Evolutionary conservation across 2,329 filamentous ascomycete species (phyloP).

Genomic region (Massarina eburnea): DNA sequence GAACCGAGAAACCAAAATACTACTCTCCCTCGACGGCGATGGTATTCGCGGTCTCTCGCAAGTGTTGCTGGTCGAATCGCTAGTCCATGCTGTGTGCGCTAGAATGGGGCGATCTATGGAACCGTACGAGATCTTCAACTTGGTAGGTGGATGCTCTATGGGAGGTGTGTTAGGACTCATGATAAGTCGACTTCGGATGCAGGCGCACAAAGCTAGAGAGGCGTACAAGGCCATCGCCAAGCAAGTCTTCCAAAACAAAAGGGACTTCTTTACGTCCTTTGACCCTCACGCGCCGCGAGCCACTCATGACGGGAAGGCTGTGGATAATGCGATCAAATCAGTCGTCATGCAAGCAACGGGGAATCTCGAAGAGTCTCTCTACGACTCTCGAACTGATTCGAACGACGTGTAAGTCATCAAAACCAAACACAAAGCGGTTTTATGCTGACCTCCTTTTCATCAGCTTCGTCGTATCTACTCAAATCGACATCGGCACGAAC

Average conservation of each 20-base stretch:
- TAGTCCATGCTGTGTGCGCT: constrained; percentile 34
- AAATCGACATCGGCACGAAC: constrained; percentile 31
- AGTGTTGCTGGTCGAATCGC: constrained; percentile 31
- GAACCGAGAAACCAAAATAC: constrained; percentile 31
- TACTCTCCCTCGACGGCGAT: constrained; percentile 37
- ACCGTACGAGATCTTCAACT: constrained; percentile 34
- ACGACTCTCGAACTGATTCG: constrained; percentile 26
- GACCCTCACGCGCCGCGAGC: constrained; percentile 17
- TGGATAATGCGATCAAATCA: constrained; percentile 24
- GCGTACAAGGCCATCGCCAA: constrained; percentile 29
- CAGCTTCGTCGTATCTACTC: constrained; percentile 32
- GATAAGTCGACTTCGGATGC: constrained; percentile 34
- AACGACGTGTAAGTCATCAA: constrained; percentile 29
- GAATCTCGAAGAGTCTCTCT: constrained; percentile 21
- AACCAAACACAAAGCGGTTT: not conserved
- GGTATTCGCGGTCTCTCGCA: constrained; percentile 34
- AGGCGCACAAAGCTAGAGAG: constrained; percentile 30
- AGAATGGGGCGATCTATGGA: constrained; percentile 26
- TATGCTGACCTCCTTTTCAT: constrained; percentile 5
- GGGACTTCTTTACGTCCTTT: constrained; percentile 26
- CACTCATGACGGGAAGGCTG: constrained; percentile 12
- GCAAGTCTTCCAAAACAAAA: constrained; percentile 30
- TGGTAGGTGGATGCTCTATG: constrained; percentile 31
- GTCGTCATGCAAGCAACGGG: constrained; percentile 21
- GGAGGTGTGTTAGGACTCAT: constrained; percentile 33